Conservation (phyloP, 306 rosid genomes). For the Citrullus amarus region DNA sequence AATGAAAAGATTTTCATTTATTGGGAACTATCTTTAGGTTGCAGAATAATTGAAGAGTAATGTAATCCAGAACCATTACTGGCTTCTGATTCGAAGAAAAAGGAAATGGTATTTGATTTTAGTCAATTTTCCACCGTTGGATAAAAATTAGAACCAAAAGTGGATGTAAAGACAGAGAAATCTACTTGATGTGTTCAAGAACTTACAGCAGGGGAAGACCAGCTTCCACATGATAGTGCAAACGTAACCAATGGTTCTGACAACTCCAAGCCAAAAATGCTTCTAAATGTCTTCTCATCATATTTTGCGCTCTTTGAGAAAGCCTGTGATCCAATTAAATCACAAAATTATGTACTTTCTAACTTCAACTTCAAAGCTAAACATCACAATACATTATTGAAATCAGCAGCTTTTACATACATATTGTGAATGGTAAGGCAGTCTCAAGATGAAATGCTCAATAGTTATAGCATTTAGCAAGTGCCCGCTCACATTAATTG, state of each 20-base stretch:
- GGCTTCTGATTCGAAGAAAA: neutral
- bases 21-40: neutral
- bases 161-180: neutral
- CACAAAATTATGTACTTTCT: neutral
- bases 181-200: neutral
- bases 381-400: conserved; percentile 3
- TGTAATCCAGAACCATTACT: neutral
- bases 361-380: conserved; percentile 1
- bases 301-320: conserved; percentile 49
- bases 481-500: conserved; percentile 74
- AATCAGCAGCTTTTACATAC: conserved; percentile 44
- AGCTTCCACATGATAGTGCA: conserved; percentile 93
- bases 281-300: conserved; percentile 61
- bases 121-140: neutral
- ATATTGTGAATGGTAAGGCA: conserved; percentile 80
- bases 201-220: conserved; percentile 99
- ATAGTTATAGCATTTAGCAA: conserved; percentile 66
- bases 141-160: neutral
- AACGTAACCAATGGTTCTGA: conserved; percentile 94
- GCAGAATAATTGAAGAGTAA: neutral
- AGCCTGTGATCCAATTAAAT: conserved; percentile 22
- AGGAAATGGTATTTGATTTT: neutral
- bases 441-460: conserved; percentile 84
- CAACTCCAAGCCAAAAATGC: conserved; percentile 61
- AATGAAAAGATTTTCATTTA: neutral